Base-by-base conservation (phyloP, 2,329 filamentous ascomycete genomes). In the Didymella keratinophila region DNA sequence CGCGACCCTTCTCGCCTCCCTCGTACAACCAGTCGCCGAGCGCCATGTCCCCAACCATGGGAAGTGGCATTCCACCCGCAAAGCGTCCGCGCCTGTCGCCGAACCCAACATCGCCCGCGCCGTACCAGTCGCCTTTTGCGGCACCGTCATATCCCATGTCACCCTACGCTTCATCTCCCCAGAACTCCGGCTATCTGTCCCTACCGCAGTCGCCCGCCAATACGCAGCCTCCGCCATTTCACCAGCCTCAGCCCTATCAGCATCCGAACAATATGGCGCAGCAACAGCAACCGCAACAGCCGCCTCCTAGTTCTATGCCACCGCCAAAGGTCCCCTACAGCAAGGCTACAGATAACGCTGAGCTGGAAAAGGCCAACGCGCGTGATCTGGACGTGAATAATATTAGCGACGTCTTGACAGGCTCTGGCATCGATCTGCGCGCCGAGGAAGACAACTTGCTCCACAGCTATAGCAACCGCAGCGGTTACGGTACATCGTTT, bases 401-500 rank as follows among this genome's bases (percentile, higher is more conserved):
- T 69, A 84, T 93, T 44, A 91, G 89, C 64, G 93, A 97, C 78
- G 90, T 93, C 49, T 78, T 97, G 53, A 89, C 89, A 18, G 91
- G 90, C 18, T 94, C 92, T 16, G 93, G 92, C 48, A 92, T 97
- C 63, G 91, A 97, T 79, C 78, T 97, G 45, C 88, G 89, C 58
- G 92, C 92, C 64, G 93, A 97, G 76, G 92, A 96, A 71, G 91
- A 93, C 67, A 91, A 87, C 65, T 83, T 95, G 75, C 88, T 91
- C 43, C 87, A 87, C 58, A 81, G 87, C 56, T 89, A 87, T 71
- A 84, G 86, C 43, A 79, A 78, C 71, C 71, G 80, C 73, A 55
- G 52, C 32, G 71, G 83, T 71, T 75, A 79, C 67, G 67, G 77
- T 58, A 77, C 81, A 52, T 82, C 82, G 9, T 82, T 78, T 66